Conservation (phyloP, 306 rosid genomes). For the Cicer judaicum region DNA sequence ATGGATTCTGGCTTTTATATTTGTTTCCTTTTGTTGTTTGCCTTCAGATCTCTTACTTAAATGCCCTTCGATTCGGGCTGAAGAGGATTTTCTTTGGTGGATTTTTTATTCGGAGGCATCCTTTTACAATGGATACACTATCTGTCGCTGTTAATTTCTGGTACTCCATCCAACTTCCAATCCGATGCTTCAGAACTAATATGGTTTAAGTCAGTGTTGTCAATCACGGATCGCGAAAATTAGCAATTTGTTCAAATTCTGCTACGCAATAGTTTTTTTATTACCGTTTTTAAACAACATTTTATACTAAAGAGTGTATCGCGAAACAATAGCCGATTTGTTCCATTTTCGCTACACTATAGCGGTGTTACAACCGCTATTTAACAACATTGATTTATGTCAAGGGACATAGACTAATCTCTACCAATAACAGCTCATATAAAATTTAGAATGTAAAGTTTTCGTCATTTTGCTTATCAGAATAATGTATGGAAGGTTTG, state of each 20-base stretch:
- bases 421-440: background rate
- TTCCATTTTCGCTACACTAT: too few relatives aligned
- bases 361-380: too few relatives aligned
- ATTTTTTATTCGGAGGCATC: slow-evolving; percentile 85
- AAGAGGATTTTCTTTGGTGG: slow-evolving; percentile 95
- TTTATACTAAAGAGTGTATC: too few relatives aligned
- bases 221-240: too few relatives aligned
- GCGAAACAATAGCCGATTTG: too few relatives aligned
- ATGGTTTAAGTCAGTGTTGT: background rate
- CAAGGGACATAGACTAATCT: slow-evolving; percentile 11
- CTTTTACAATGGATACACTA: slow-evolving; percentile 91
- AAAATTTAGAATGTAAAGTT: slow-evolving; percentile 2
- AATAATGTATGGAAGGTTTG: slow-evolving; percentile 36
- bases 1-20: slow-evolving; percentile 35
- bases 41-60: slow-evolving; percentile 83
- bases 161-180: slow-evolving; percentile 45
- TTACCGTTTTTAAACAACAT: too few relatives aligned
- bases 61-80: slow-evolving; percentile 91
- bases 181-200: slow-evolving; percentile 17
- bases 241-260: too few relatives aligned
- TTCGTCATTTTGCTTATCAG: slow-evolving; percentile 3
- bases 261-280: too few relatives aligned
- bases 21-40: slow-evolving; percentile 38
- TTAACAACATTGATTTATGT: background rate
- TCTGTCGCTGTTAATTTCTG: slow-evolving; percentile 95